Evolutionary conservation across 2,329 filamentous ascomycete genomes (phyloP).

Genomic region (Scedosporium boydii): DNA sequence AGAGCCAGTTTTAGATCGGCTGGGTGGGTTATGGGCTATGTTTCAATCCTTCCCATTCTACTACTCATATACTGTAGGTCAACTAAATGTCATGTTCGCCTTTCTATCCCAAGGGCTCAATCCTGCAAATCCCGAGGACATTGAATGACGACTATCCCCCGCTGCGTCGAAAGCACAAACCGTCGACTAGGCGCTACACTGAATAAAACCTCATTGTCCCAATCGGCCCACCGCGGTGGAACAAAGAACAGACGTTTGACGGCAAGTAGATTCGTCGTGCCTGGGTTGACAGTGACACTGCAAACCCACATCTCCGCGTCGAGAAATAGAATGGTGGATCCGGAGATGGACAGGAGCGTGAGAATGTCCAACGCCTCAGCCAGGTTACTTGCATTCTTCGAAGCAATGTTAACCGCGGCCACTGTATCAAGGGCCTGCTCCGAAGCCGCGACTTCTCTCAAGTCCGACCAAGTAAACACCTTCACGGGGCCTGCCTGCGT

Average conservation of each 20-base stretch:
- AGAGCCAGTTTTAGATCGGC: too few relatives aligned
- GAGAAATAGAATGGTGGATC: background rate
- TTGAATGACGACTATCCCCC: background rate
- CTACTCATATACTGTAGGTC: too few relatives aligned
- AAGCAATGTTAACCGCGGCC: too few relatives aligned
- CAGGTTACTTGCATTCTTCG: background rate
- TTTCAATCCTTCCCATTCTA: too few relatives aligned
- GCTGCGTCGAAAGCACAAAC: background rate
- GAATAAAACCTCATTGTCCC: background rate
- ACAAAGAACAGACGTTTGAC: background rate
- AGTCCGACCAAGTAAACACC: background rate
- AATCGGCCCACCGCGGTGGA: background rate
- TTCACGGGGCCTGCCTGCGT: background rate
- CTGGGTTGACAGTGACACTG: background rate
- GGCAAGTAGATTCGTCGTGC: background rate
- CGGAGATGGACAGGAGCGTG: background rate
- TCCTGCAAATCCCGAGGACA: background rate
- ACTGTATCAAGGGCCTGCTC: too few relatives aligned
- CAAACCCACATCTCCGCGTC: background rate
- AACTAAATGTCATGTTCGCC: too few relatives aligned
- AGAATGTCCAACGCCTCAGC: background rate
- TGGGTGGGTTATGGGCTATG: too few relatives aligned
- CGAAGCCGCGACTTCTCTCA: background rate
- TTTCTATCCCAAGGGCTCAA: background rate
- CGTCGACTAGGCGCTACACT: background rate